Conservation (phyloP, 129 eudicot genomes). For the Arctium lappa region DNA sequence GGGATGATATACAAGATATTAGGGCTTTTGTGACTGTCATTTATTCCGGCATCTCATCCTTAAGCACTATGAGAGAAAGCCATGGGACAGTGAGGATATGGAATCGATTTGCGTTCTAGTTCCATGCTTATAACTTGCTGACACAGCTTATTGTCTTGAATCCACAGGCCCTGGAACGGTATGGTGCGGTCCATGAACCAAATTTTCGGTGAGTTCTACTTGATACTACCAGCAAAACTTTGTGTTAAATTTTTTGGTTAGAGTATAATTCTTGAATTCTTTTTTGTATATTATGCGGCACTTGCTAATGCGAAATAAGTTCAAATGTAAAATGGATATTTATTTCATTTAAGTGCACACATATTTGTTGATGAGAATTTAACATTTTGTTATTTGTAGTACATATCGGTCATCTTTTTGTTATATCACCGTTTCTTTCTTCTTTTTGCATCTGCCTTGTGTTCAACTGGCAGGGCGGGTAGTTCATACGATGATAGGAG, state of each 20-base stretch:
- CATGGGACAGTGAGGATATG: slow-evolving; percentile 97
- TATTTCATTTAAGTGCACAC: neutral
- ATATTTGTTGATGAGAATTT: neutral
- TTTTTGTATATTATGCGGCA: neutral
- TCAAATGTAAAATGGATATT: neutral
- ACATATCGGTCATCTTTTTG: neutral
- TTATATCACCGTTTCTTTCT: slow-evolving; percentile 25
- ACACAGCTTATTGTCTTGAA: slow-evolving; percentile 95
- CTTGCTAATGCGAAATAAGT: neutral
- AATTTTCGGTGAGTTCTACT: slow-evolving; percentile 75
- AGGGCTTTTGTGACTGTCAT: slow-evolving; percentile 82
- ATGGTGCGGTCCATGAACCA: slow-evolving; percentile 79
- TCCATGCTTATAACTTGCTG: slow-evolving; percentile 88
- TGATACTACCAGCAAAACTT: slow-evolving; percentile 19
- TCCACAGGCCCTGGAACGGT: slow-evolving; percentile 99
- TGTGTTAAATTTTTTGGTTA: neutral
- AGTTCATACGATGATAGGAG: slow-evolving; percentile 89
- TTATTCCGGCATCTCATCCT: slow-evolving; percentile 70
- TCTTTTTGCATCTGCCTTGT: slow-evolving; percentile 30
- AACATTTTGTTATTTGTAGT: neutral
- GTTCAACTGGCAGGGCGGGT: slow-evolving; percentile 62
- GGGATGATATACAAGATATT: slow-evolving; percentile 86
- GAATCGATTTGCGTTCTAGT: slow-evolving; percentile 84
- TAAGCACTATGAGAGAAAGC: slow-evolving; percentile 71
- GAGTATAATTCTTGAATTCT: neutral